Conservation (phyloP, 768 basidiomycete genomes). For the Termitomyces sp. region DNA sequence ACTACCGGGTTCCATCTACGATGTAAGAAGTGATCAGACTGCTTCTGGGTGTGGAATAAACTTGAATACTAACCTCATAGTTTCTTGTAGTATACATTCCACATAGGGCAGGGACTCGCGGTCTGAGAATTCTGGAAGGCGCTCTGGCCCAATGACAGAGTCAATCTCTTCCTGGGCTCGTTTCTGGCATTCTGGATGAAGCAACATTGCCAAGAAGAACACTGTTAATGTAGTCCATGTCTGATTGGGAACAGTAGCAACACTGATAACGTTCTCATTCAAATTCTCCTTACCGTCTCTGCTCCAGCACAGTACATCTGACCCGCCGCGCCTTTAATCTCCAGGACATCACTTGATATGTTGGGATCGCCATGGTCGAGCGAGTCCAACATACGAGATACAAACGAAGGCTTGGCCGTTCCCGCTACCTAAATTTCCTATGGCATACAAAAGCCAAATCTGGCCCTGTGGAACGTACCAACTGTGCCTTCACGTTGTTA, state of each 20-base stretch:
- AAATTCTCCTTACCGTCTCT: conserved; percentile 28
- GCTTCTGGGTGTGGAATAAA: not conserved
- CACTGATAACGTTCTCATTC: too few species aligned
- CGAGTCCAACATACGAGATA: conserved; percentile 14
- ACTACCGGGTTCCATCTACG: not conserved
- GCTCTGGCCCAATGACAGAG: not conserved
- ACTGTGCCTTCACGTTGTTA: conserved; percentile 22
- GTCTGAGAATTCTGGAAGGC: not conserved
- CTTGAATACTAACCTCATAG: conserved; percentile 10
- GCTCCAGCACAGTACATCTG: conserved; percentile 25
- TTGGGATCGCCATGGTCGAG: conserved; percentile 5
- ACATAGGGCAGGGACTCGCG: conserved; percentile 3
- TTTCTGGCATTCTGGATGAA: conserved; percentile 3
- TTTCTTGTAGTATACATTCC: not conserved
- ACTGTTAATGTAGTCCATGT: conserved; percentile 24
- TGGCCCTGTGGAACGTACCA: conserved; percentile 20
- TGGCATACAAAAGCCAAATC: not conserved
- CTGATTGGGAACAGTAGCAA: conserved; percentile 11
- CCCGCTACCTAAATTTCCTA: conserved; percentile 15
- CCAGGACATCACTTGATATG: not conserved
- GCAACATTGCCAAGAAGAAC: conserved; percentile 16
- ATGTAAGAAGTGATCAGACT: not conserved
- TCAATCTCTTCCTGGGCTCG: conserved; percentile 4
- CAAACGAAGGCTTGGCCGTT: conserved; percentile 19
- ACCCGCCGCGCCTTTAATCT: conserved; percentile 17